Evolutionary conservation across 257 asterid species (phyloP).

Genomic region (Plantago major): DNA sequence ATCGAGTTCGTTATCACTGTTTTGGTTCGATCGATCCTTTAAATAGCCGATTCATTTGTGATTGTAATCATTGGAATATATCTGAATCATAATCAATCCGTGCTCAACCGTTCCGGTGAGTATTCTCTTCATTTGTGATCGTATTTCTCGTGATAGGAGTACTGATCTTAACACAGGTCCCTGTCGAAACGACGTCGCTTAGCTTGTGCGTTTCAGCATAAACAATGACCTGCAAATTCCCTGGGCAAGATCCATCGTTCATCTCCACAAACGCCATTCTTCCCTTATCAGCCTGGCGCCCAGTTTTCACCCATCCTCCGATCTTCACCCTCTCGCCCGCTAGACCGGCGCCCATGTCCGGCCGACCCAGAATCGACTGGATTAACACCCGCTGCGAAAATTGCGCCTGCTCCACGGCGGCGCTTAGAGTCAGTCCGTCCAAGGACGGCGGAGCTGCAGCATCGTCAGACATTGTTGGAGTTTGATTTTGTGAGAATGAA

Average conservation of each 20-base stretch:
- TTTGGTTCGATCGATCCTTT: no score
- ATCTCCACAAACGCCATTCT: slow-evolving; percentile 74
- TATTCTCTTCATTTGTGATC: no score
- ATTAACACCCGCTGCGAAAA: slow-evolving; percentile 80
- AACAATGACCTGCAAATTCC: slow-evolving; percentile 75
- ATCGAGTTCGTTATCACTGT: no score
- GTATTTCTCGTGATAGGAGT: no score
- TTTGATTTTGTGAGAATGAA: no score
- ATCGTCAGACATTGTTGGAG: background rate
- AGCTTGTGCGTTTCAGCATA: slow-evolving; percentile 55
- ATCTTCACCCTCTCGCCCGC: slow-evolving; percentile 59
- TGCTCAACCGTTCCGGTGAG: no score
- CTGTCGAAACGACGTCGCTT: slow-evolving; percentile 69
- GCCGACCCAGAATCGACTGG: slow-evolving; percentile 51
- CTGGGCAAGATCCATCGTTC: slow-evolving; percentile 81
- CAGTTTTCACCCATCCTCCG: slow-evolving; percentile 96
- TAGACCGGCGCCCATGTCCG: slow-evolving; percentile 73
- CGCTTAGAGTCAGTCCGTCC: slow-evolving; percentile 42
- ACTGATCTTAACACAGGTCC: slow-evolving; percentile 71
- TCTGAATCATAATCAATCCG: no score
- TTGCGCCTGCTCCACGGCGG: slow-evolving; percentile 40
- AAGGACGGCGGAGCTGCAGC: slow-evolving; percentile 35
- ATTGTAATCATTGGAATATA: no score
- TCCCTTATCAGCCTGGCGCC: slow-evolving; percentile 83
- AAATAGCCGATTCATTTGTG: no score